Evolutionary conservation across 495 filamentous ascomycete genomes (phyloP).

Genomic region (Sordaria brevicollis): DNA sequence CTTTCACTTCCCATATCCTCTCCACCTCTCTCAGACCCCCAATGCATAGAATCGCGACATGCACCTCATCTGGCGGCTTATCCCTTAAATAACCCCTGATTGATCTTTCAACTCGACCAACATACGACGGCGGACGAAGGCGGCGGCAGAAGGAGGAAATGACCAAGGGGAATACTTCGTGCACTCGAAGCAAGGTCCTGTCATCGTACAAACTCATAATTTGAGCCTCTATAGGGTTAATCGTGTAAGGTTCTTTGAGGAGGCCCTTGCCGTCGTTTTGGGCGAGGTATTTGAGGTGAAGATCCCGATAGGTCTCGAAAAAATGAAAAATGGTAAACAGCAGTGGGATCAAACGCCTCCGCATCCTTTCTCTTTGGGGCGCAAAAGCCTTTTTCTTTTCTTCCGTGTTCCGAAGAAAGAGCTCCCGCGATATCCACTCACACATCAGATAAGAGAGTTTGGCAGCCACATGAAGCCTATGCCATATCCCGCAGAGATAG

Average conservation of each 20-base stretch:
- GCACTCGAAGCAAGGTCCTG: constrained; percentile 41
- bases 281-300: constrained; percentile 41
- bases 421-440: constrained; percentile 46
- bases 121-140: constrained; percentile 45
- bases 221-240: constrained; percentile 43
- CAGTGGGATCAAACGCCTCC: constrained; percentile 42
- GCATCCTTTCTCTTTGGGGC: constrained; percentile 45
- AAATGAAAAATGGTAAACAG: constrained; percentile 50
- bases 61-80: constrained; percentile 44
- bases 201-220: constrained; percentile 49
- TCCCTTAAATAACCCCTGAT: constrained; percentile 47
- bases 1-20: constrained; percentile 47
- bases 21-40: constrained; percentile 46
- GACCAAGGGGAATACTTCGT: constrained; percentile 45
- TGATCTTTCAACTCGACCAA: constrained; percentile 43
- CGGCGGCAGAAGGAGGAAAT: constrained; percentile 46
- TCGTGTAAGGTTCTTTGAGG: constrained; percentile 26
- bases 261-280: constrained; percentile 32
- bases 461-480: constrained; percentile 43
- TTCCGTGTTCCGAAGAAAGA: constrained; percentile 42
- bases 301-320: constrained; percentile 45
- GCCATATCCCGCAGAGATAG: constrained; percentile 49
- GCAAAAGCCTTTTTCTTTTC: constrained; percentile 39
- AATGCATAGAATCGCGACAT: constrained; percentile 42
- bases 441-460: constrained; percentile 45